Evolutionary conservation across 495 filamentous ascomycete species (phyloP).

Genomic region (Penicillium malachiteum): DNA sequence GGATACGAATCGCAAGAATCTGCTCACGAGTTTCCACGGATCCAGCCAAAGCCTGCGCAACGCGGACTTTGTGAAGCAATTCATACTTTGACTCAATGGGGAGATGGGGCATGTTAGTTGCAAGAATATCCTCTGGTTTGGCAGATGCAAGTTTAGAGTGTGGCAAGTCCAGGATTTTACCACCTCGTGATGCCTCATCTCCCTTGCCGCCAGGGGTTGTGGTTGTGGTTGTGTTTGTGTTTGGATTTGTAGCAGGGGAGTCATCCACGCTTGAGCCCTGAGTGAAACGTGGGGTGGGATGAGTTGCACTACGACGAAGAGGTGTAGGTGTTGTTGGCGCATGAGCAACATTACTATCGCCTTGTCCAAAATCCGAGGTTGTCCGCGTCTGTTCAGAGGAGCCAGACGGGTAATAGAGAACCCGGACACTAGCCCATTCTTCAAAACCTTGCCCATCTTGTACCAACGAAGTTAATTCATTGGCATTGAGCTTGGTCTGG

Average conservation of each 20-base stretch:
- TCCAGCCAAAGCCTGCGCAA: conserved; percentile 70
- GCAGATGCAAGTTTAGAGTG: conserved; percentile 59
- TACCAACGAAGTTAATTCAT: conserved; percentile 72
- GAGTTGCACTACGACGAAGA: conserved; percentile 46
- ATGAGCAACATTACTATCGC: conserved; percentile 25
- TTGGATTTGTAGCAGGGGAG: conserved; percentile 28
- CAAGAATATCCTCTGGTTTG: conserved; percentile 66
- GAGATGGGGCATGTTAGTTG: conserved; percentile 59
- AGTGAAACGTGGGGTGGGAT: conserved; percentile 53
- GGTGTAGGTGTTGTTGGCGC: conserved; percentile 52
- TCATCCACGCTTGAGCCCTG: conserved; percentile 56
- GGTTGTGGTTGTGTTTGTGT: conserved; percentile 12
- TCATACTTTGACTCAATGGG: conserved; percentile 78
- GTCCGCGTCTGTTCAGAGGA: conserved; percentile 31
- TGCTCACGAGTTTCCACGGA: conserved; percentile 67
- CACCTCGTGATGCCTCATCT: conserved; percentile 44
- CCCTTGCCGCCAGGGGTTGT: conserved; percentile 15
- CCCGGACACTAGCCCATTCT: conserved; percentile 64
- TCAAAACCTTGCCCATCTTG: conserved; percentile 57
- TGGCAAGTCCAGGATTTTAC: conserved; percentile 70
- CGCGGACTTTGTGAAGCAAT: conserved; percentile 76
- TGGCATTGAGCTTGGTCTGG: conserved; percentile 56
- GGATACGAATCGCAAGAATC: conserved; percentile 74
- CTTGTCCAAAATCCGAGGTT: conserved; percentile 26
- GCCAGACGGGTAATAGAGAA: conserved; percentile 62